Evolutionary conservation across 2,329 filamentous ascomycete genomes (phyloP).

Genomic region (Fusarium neocosmosporiellum): DNA sequence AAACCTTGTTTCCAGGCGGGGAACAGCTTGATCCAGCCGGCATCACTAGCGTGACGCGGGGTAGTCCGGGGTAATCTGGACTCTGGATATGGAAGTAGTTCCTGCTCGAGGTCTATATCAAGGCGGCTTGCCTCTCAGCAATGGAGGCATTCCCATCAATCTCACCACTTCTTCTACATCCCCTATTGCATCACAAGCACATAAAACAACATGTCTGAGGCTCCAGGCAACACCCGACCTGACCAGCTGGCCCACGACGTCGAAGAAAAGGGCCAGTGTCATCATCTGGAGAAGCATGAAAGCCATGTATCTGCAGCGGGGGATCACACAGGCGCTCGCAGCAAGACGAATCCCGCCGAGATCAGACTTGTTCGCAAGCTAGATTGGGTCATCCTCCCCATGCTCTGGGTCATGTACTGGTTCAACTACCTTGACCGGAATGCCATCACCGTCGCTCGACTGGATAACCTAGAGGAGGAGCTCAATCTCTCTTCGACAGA

Average conservation of each 20-base stretch:
- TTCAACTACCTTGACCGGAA: conserved; percentile 60
- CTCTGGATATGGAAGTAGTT: neutral
- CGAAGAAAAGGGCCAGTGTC: conserved; percentile 22
- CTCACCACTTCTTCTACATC: neutral
- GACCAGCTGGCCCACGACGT: neutral
- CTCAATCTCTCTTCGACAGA: conserved; percentile 37
- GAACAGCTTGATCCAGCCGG: neutral
- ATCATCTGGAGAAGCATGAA: conserved; percentile 22
- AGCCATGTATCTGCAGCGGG: conserved; percentile 1
- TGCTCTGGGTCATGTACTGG: conserved; percentile 55
- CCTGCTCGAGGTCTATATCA: conserved; percentile 13
- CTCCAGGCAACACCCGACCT: neutral
- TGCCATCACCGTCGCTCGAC: conserved; percentile 57
- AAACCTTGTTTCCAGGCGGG: conserved; percentile 10
- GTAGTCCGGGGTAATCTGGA: conserved; percentile 28
- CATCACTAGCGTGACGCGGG: conserved; percentile 8
- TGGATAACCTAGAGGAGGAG: conserved; percentile 47
- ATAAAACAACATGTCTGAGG: neutral
- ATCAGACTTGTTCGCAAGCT: conserved; percentile 35
- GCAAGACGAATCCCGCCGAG: conserved; percentile 30
- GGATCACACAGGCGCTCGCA: conserved; percentile 31
- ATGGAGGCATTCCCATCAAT: neutral
- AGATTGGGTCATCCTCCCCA: conserved; percentile 39
- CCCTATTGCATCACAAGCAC: no score
- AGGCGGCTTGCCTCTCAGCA: neutral